Evolutionary conservation across 2,329 filamentous ascomycete genomes (phyloP), one percentile per base, ranked within the genome.

Genomic region (Fusarium sp.): DNA sequence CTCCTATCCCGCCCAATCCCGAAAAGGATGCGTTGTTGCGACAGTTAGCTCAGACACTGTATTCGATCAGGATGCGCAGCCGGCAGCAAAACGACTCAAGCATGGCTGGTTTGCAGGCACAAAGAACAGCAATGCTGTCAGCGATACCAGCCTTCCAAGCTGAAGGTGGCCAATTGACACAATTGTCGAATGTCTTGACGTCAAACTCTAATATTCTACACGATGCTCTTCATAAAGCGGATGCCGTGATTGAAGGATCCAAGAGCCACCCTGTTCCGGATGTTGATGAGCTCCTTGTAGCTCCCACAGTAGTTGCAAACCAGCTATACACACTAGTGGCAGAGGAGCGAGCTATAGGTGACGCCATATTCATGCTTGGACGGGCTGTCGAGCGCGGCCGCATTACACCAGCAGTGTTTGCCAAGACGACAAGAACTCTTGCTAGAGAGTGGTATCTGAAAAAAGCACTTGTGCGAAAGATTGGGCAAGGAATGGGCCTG

Each of bases 1-100:
- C 96, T 1, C 95, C 96, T 1, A 94, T 98, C 38, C 96, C 96
- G 0, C 95, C 95, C 0, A 99, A 99, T 78, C 96, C 96, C 1
- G 94, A 98, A 83, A 98, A 98, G 81, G 95, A 98, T 81, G 92
- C 93, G 26, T 89, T 98, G 22, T 87, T 98, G 7, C 88, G 89
- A 60, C 93, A 95, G 50, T 88, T 98, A 36, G 94, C 92, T 41
- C 86, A 88, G 63, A 89, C 91, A 0, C 85, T 98, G 7, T 87
- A 91, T 62, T 85, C 89, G 44, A 91, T 93, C 71, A 91, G 95
- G 22, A 90, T 91, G 70, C 88, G 89, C 54, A 92, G 91, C 60
- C 88, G 93, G 52, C 83, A 88, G 32, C 93, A 96, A 78, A 95
- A 95, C 75, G 88, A 90, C 24, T 88, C 92, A 20, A 94, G 93